Evolutionary conservation across 1,139 yeast genomes (phyloP), one percentile per base, ranked within the genome.

Genomic region (Blastobotrys serpentis): DNA sequence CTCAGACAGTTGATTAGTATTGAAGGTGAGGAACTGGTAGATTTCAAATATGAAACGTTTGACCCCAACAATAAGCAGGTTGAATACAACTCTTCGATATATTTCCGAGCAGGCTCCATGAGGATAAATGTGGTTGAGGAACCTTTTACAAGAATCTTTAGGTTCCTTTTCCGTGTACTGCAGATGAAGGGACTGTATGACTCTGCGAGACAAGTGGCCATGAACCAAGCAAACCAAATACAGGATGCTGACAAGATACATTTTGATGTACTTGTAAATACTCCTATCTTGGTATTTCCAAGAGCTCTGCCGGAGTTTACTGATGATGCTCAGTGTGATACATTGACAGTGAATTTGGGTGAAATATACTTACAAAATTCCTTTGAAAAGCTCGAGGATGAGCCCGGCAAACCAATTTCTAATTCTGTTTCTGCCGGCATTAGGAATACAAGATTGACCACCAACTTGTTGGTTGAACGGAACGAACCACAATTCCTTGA

Each of bases 141-240:
- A 53, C 86, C 98, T 0, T 75, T 88, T 56, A 75, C 82, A 39
- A 78, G 83, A 55, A 77, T 92, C 8, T 64, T 85, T 38, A 74
- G 77, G 26, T 90, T 82, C 60, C 70, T 88, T 59, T 79, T 79
- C 56, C 86, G 86, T 58, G 86, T 94, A 62, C 84, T 82, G 52
- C 78, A 78, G 57, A 88, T 92, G 96, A 92, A 92, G 65, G 81
- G 81, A 1, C 74, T 90, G 13, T 92, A 85, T 64, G 98, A 92
- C 60, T 73, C 79, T 14, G 95, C 98, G 0, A 77, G 98, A 53
- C 88, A 85, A 58, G 87, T 90, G 10, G 97, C 98, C 0, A 72
- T 81, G 62, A 73, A 79, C 49, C 82, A 78, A 54, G 89, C 90
- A 2, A 76, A 70, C 49, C 86, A 77, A 58, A 78, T 84, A 46